These are phyloP conservation scores for Clitocybe nebularis DNA, from an alignment of 1,284 basidiomycete genomes.

Conservation along the genomic window DNA sequence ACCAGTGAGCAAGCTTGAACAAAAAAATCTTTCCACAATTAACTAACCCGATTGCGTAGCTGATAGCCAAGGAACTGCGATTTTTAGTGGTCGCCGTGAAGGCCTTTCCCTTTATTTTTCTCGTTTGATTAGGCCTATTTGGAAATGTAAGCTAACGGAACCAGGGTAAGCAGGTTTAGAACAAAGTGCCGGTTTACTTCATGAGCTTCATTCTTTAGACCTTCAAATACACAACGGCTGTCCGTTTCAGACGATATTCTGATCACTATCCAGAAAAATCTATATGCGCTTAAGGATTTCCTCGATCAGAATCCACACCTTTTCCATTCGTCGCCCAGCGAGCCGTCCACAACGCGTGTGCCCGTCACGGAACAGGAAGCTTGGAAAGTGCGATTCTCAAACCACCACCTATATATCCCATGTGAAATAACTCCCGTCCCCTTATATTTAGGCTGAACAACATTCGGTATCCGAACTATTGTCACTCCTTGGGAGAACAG, in stretches of 20 bases:
- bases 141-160: constrained; percentile 77
- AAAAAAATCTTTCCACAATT: too few species aligned
- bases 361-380: constrained; percentile 73
- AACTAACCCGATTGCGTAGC: constrained; percentile 39
- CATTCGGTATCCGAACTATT: constrained; percentile 72
- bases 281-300: constrained; percentile 74
- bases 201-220: constrained; percentile 6
- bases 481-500: constrained; percentile 73
- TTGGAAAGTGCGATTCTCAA: constrained; percentile 58
- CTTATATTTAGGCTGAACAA: constrained; percentile 64
- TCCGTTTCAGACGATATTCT: constrained; percentile 63
- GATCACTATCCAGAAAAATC: constrained; percentile 72
- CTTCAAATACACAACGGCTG: constrained; percentile 39
- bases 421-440: constrained; percentile 11
- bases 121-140: constrained; percentile 81
- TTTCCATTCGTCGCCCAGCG: constrained; percentile 72
- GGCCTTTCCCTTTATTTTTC: constrained; percentile 87
- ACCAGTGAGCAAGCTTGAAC: constrained; percentile 26
- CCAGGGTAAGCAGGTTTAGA: constrained; percentile 42
- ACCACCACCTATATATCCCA: constrained; percentile 1
- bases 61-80: constrained; percentile 68
- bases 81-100: constrained; percentile 87
- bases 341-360: constrained; percentile 49
- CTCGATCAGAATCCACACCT: constrained; percentile 75
- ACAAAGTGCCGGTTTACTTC: not conserved